Evolutionary conservation across 1,284 basidiomycete species (phyloP).

Genomic region (Ceraceosorus guamensis): DNA sequence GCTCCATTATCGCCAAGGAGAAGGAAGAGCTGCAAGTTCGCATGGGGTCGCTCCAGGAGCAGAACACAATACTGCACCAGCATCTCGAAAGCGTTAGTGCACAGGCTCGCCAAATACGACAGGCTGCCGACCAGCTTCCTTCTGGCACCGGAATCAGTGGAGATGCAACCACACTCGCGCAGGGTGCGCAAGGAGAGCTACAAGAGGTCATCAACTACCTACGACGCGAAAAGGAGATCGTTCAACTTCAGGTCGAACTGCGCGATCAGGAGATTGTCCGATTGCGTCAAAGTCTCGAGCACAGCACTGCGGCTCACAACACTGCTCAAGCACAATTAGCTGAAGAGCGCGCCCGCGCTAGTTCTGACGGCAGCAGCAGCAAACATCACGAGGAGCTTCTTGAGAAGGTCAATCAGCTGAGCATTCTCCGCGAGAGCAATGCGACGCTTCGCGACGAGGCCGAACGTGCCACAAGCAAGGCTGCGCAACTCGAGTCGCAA

Average conservation of each 20-base stretch:
- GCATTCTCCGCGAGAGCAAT: constrained; percentile 79
- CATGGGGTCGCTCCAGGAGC: constrained; percentile 65
- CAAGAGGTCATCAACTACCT: constrained; percentile 74
- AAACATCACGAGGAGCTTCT: constrained; percentile 75
- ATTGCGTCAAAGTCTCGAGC: constrained; percentile 68
- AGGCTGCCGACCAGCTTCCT: constrained; percentile 49
- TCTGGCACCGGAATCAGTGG: constrained; percentile 54
- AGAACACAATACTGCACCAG: constrained; percentile 71
- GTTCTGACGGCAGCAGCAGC: constrained; percentile 56
- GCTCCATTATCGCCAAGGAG: constrained; percentile 68
- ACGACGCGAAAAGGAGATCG: constrained; percentile 81
- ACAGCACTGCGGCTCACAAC: constrained; percentile 62
- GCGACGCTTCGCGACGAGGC: constrained; percentile 70
- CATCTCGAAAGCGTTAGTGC: constrained; percentile 78
- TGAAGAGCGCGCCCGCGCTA: constrained; percentile 20
- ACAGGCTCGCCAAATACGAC: constrained; percentile 66
- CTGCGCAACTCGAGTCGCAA: constrained; percentile 55
- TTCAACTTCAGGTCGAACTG: constrained; percentile 76
- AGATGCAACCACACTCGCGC: constrained; percentile 35
- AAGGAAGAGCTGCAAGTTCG: constrained; percentile 63
- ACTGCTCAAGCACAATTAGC: constrained; percentile 56
- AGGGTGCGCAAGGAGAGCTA: constrained; percentile 49
- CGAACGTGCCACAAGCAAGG: constrained; percentile 54
- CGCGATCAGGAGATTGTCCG: constrained; percentile 74
- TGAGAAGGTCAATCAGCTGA: constrained; percentile 78